Evolutionary conservation across 2,329 filamentous ascomycete species (phyloP), one percentile per base, ranked within the genome.

Genomic region (Fusarium phyllophilum): DNA sequence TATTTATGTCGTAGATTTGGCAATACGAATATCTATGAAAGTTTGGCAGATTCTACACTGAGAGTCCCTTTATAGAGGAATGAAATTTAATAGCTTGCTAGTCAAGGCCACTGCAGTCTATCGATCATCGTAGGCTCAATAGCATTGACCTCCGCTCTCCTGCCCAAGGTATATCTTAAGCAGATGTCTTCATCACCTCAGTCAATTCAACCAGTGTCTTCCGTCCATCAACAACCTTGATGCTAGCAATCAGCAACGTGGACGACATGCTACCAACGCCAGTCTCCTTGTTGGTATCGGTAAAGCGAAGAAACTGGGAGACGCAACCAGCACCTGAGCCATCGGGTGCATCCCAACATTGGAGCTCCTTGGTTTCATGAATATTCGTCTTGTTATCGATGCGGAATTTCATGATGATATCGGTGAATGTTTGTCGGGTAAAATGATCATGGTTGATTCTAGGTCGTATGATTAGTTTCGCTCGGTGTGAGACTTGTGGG

Each of bases 401-500:
- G 1, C 48, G 31, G n/a, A 52, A 52, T 1, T 52, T 36, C 17
- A 12, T 15, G n/a, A 34, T 52, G 9, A 11, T 15, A 11, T 52
- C n/a, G 3, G 10, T 18, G 17, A 36, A 52, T 15, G n/a, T 4
- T 20, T 52, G n/a, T 12, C 31, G 31, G 2, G 31, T 34, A 2
- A 3, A 52, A 5, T 36, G 48, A 26, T 26, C 31, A 26, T 52
- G 31, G n/a, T 52, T 52, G 31, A 52, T 52, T 3, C 48, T 34
- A n/a, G n/a, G 17, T 10, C 0, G 0, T 6, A 10, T 4, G 4
- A 10, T 24, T 34, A 51, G 6, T 33, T 49, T 24, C 4, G n/a
- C n/a, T n/a, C n/a, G n/a, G n/a, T n/a, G n/a, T n/a, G n/a, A n/a
- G n/a, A n/a, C n/a, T n/a, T n/a, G n/a, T n/a, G n/a, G n/a, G n/a